phyloP scores from a whole-genome alignment of 2,329 filamentous ascomycete species.

The Nigrograna mackinnonii region DNA sequence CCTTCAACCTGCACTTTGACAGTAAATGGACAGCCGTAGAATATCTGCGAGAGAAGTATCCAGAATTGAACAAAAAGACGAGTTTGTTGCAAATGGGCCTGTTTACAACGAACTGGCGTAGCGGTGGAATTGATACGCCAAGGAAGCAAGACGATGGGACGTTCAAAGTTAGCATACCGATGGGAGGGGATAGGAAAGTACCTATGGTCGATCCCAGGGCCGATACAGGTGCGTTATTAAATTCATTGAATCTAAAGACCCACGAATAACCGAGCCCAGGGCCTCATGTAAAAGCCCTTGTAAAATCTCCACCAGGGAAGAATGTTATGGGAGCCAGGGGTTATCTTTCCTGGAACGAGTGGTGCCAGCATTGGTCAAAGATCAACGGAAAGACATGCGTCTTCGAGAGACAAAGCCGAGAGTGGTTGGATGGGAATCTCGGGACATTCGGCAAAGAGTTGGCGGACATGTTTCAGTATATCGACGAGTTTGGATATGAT shows the following conservation, averaged over 20 bases:
- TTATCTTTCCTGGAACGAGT: constrained; percentile 25
- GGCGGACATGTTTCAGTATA: constrained; percentile 37
- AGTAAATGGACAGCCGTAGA: constrained; percentile 44
- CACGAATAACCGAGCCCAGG: constrained; percentile 7
- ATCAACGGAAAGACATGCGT: constrained; percentile 18
- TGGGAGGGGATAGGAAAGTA: constrained; percentile 20
- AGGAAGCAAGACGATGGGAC: constrained; percentile 22
- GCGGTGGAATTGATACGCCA: constrained; percentile 10
- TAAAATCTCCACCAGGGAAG: constrained; percentile 21
- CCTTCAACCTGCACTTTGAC: constrained; percentile 46
- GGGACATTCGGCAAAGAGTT: constrained; percentile 29
- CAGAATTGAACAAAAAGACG: constrained; percentile 25
- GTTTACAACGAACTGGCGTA: constrained; percentile 27
- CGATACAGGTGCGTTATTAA: constrained; percentile 21
- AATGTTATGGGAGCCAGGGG: constrained; percentile 28
- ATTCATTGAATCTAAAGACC: neutral
- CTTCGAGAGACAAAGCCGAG: constrained; percentile 16
- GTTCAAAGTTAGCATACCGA: constrained; percentile 19
- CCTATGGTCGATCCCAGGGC: constrained; percentile 18
- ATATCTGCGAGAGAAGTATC: constrained; percentile 37
- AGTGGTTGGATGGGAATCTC: constrained; percentile 22
- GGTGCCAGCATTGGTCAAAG: constrained; percentile 22
- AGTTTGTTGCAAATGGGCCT: constrained; percentile 27
- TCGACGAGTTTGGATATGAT: constrained; percentile 42
- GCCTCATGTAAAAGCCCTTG: constrained; percentile 23